Conservation (phyloP, 441 rosid genomes). For the Arabidopsis hybrid region DNA sequence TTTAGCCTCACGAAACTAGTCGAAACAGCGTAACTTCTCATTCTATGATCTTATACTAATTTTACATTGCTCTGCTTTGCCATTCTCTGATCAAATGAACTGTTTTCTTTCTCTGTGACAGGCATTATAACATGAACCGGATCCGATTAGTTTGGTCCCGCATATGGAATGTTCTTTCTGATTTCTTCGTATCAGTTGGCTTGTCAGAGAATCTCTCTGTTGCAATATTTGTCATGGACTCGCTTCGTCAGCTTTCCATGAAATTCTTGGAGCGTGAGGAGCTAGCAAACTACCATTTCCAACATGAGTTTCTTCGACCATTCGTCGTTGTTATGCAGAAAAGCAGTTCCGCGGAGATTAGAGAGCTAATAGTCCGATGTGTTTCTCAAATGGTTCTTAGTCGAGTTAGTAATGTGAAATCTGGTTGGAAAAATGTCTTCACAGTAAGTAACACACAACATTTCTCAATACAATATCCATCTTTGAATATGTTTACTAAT, state of each 20-base stretch:
- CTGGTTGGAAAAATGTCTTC: slow-evolving; percentile 99
- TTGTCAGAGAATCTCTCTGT: slow-evolving; percentile 97
- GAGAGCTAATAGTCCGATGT: slow-evolving; percentile 94
- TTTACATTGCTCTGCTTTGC: neutral
- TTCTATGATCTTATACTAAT: slow-evolving; percentile 7
- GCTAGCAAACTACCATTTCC: slow-evolving; percentile 97
- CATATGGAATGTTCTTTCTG: slow-evolving; percentile 96
- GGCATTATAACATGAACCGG: slow-evolving; percentile 99
- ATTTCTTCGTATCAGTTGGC: slow-evolving; percentile 97
- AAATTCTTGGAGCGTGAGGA: slow-evolving; percentile 99
- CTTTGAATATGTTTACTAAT: neutral
- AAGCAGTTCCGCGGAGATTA: slow-evolving; percentile 85
- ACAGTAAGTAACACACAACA: slow-evolving; percentile 51
- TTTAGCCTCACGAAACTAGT: slow-evolving; percentile 97
- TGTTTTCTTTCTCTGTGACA: slow-evolving; percentile 48
- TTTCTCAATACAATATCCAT: neutral
- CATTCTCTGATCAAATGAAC: neutral
- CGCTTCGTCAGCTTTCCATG: slow-evolving; percentile 98
- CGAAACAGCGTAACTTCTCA: slow-evolving; percentile 80
- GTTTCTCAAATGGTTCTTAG: slow-evolving; percentile 99
- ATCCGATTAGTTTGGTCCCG: slow-evolving; percentile 98
- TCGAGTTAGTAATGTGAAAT: slow-evolving; percentile 91
- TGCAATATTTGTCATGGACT: slow-evolving; percentile 99
- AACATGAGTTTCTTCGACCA: slow-evolving; percentile 95
- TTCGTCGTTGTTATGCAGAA: slow-evolving; percentile 94